phyloP scores from a whole-genome alignment of 768 basidiomycete genomes.

The Serendipita indica region DNA sequence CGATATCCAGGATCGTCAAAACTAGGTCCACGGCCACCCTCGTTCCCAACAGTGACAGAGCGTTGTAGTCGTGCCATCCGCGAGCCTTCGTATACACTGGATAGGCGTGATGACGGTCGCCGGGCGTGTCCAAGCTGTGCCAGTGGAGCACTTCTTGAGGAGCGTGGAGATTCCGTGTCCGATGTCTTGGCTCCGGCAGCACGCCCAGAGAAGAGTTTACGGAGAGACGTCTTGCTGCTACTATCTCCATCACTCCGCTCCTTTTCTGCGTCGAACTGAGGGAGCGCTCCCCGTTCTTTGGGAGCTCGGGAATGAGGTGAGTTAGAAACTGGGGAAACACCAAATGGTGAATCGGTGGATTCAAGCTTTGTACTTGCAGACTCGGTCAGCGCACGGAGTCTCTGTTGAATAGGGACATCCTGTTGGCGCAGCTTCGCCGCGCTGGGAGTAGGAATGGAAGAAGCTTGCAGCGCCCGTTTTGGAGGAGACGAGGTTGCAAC shows the following conservation, averaged over 20 bases:
- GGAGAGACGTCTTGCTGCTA: neutral
- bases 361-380: too few relatives aligned
- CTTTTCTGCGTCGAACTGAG: neutral
- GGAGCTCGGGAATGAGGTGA: neutral
- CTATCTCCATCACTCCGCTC: neutral
- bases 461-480: neutral
- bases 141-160: neutral
- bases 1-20: neutral
- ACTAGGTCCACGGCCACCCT: neutral
- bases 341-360: too few relatives aligned
- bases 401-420: too few relatives aligned
- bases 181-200: neutral
- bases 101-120: neutral
- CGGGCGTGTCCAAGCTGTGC: neutral
- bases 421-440: neutral
- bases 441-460: neutral
- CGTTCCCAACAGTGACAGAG: neutral
- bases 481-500: neutral
- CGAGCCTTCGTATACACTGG: neutral
- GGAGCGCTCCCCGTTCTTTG: neutral
- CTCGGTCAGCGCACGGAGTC: too few relatives aligned
- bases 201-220: neutral
- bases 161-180: neutral
- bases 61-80: neutral
- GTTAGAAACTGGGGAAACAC: neutral